A percentile compares a stretch with the other conserved stretches of the same genome.
Conservation (phyloP, 129 eudicot species). For the Logfia minima region DNA sequence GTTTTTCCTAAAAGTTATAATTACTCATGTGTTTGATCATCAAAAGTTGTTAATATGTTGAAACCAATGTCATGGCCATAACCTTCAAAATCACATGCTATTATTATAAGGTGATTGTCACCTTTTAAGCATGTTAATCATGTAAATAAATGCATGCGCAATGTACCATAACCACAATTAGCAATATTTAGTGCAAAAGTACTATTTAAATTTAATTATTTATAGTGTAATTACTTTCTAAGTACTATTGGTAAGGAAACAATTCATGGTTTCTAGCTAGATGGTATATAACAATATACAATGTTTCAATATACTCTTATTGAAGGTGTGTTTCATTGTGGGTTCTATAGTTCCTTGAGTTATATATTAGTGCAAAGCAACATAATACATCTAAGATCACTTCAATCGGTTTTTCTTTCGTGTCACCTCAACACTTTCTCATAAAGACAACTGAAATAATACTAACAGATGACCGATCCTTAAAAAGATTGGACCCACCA, state of each 20-base stretch:
- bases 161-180: constrained; percentile 17
- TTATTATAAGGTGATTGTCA: constrained; percentile 34
- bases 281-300: too few species aligned
- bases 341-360: too few species aligned
- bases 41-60: constrained; percentile 24
- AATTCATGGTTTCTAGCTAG: not conserved
- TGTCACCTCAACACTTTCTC: too few species aligned
- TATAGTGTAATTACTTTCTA: not conserved
- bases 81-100: constrained; percentile 35
- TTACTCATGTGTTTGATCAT: constrained; percentile 24
- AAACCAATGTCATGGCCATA: constrained; percentile 29
- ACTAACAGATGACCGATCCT: too few species aligned
- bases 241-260: not conserved
- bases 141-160: constrained; percentile 45
- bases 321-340: too few species aligned
- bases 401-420: too few species aligned
- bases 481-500: too few species aligned
- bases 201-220: not conserved
- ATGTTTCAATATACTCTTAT: too few species aligned
- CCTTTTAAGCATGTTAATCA: constrained; percentile 37
- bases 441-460: too few species aligned
- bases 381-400: too few species aligned
- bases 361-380: too few species aligned
- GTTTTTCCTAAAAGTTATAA: constrained; percentile 21
- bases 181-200: not conserved